Base-by-base conservation (phyloP, 1,139 yeast genomes). In the Scheffersomyces titani region DNA sequence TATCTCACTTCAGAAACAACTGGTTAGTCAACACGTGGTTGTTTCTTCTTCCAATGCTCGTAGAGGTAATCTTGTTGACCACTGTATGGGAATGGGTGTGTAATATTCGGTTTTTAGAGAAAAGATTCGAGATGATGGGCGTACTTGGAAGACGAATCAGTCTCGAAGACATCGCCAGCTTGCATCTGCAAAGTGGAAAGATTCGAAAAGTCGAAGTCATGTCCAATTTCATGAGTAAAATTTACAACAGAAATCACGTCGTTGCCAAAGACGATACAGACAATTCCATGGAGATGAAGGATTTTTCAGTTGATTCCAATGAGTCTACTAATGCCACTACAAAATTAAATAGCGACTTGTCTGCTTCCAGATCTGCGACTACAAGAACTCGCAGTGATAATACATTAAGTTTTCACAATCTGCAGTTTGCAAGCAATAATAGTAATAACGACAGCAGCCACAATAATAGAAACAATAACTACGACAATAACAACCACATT, bases 1-100 rank as follows among this genome's bases (percentile, higher is more conserved):
- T 77, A 45, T 59, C 67, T 16, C 51, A 68, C 18, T 71, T 74
- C 70, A 55, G 66, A 21, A n/a, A 54, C 36, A 55, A 68, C 58
- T 73, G 82, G 83, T 66, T 66, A 36, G 62, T 64, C 20, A 63
- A 61, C 40, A 71, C 76, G 5, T 83, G 86, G 86, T 62, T 82
- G 2, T 64, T 70, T 3, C 69, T 75, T 22, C 57, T 81, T 3
- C 78, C 81, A 0, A 63, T 63, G 40, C 68, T 81, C 51, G 54
- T 80, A 6, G 80, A 80, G 54, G 68, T 81, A 24, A 73, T 77
- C 36, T 61, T 78, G 13, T 66, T 80, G 18, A 74, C 83, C 2
- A 71, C 76, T 1, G 68, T 80, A 0, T 83, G 86, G 86, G 86
- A 83, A 66, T 83, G 86, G 87, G 64, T 81, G 6, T 76, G 70